Evolutionary conservation across 768 basidiomycete species (phyloP).

Genomic region (Lactifluus hygrophoroides): DNA sequence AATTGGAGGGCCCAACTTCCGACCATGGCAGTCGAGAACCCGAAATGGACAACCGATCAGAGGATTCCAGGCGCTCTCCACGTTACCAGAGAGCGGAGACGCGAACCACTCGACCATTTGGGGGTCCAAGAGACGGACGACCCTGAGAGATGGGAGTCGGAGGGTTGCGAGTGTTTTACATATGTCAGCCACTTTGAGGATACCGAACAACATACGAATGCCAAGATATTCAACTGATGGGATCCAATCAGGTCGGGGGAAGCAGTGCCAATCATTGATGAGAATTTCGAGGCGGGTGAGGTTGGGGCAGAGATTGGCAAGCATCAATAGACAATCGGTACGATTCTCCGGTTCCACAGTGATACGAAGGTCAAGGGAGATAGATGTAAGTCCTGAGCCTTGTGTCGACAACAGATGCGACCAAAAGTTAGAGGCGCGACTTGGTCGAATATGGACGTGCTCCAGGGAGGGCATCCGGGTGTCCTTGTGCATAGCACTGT

Average conservation of each 20-base stretch:
- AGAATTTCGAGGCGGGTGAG: slow-evolving; percentile 8
- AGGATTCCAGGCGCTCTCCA: slow-evolving; percentile 4
- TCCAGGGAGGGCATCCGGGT: slow-evolving; percentile 2
- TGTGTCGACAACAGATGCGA: slow-evolving; percentile 2
- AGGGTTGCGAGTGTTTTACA: slow-evolving; percentile 4
- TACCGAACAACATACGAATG: background rate
- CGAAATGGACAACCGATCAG: background rate
- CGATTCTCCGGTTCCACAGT: background rate
- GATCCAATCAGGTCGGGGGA: background rate
- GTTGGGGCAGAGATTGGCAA: background rate
- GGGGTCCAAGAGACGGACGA: background rate
- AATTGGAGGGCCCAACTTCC: background rate
- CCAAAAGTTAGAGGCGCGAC: background rate
- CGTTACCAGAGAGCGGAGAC: background rate
- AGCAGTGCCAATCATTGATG: background rate
- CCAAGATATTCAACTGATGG: slow-evolving; percentile 1
- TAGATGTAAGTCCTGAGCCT: background rate
- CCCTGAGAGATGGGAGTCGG: background rate
- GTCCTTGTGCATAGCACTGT: background rate
- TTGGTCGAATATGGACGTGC: slow-evolving; percentile 5
- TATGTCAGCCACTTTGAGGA: background rate
- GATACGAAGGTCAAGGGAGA: slow-evolving; percentile 10
- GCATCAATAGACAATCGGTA: background rate
- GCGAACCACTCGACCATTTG: background rate
- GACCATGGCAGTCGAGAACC: slow-evolving; percentile 4